These are phyloP conservation scores for Ophidiomyces ophidiicola DNA, from an alignment of 2,329 filamentous ascomycete genomes.

Conservation along the genomic window DNA sequence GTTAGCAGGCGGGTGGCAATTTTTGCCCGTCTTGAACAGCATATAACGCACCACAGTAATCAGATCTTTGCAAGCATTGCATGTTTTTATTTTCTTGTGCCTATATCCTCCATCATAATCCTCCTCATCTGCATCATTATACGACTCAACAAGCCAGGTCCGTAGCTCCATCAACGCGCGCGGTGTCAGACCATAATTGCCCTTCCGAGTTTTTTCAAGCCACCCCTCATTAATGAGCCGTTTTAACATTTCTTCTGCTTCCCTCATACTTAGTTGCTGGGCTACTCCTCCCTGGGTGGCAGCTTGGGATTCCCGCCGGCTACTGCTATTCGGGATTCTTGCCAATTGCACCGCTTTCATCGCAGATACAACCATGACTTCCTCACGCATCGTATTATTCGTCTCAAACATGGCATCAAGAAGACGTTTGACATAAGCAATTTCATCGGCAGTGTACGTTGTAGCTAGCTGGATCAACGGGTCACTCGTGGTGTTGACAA, in stretches of 20 bases:
- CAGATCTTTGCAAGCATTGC: slow-evolving; percentile 78
- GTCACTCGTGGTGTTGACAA: slow-evolving; percentile 83
- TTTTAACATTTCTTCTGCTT: slow-evolving; percentile 61
- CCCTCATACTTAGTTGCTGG: slow-evolving; percentile 56
- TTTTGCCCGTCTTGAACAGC: no score
- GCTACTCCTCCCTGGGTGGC: slow-evolving; percentile 27
- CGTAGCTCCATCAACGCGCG: slow-evolving; percentile 74
- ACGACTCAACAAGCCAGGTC: slow-evolving; percentile 73
- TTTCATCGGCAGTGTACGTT: slow-evolving; percentile 65
- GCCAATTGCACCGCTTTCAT: slow-evolving; percentile 66
- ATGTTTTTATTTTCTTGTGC: slow-evolving; percentile 69
- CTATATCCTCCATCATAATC: slow-evolving; percentile 36
- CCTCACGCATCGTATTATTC: slow-evolving; percentile 65
- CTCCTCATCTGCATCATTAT: slow-evolving; percentile 63
- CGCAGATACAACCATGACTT: slow-evolving; percentile 68
- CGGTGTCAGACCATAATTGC: slow-evolving; percentile 64
- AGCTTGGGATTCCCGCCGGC: slow-evolving; percentile 28
- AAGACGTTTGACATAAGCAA: slow-evolving; percentile 75
- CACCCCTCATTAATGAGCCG: slow-evolving; percentile 68
- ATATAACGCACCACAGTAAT: slow-evolving; percentile 51
- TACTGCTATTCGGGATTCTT: slow-evolving; percentile 30
- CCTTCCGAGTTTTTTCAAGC: slow-evolving; percentile 60
- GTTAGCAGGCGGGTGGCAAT: no score
- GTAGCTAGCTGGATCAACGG: slow-evolving; percentile 78
- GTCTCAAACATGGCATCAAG: slow-evolving; percentile 87